A percentile compares a stretch with the other conserved stretches of the same genome.
Evolutionary conservation across 129 eudicot species (phyloP).

Genomic region (Chrysanthemum lavandulifolium): DNA sequence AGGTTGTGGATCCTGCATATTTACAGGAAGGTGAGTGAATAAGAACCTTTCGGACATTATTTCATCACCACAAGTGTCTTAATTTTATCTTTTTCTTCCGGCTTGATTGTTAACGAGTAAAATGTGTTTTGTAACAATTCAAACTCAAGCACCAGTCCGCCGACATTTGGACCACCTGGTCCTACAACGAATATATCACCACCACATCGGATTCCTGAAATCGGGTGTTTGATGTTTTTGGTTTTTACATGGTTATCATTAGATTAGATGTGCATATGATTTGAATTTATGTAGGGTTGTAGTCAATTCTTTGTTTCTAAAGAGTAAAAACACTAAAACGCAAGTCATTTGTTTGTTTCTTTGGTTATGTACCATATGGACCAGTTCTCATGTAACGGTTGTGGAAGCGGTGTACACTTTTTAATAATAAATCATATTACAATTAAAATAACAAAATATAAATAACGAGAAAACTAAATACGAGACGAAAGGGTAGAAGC

Average conservation of each 20-base stretch:
- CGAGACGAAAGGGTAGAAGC: no score
- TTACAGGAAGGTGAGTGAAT: slow-evolving; percentile 53
- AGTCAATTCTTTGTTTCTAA: slow-evolving; percentile 22
- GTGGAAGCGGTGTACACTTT: no score
- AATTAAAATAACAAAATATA: no score
- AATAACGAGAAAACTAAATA: no score
- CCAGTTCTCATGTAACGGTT: not conserved
- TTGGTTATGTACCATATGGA: not conserved
- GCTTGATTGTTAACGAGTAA: slow-evolving; percentile 19
- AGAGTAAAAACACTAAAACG: not conserved
- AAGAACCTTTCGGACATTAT: no score
- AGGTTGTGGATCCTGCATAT: slow-evolving; percentile 85
- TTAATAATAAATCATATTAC: no score
- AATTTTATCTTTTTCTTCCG: not conserved
- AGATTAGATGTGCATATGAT: slow-evolving; percentile 15
- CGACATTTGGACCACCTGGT: slow-evolving; percentile 62
- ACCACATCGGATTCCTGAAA: slow-evolving; percentile 23
- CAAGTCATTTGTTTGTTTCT: slow-evolving; percentile 26
- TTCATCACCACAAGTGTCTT: not conserved
- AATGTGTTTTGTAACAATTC: slow-evolving; percentile 40
- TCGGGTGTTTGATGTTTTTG: slow-evolving; percentile 32
- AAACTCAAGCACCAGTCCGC: slow-evolving; percentile 42
- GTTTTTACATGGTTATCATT: slow-evolving; percentile 10
- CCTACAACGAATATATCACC: slow-evolving; percentile 39
- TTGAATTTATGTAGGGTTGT: slow-evolving; percentile 16